Conservation (phyloP, 148 eudicot species). For the Oxyria digyna region DNA sequence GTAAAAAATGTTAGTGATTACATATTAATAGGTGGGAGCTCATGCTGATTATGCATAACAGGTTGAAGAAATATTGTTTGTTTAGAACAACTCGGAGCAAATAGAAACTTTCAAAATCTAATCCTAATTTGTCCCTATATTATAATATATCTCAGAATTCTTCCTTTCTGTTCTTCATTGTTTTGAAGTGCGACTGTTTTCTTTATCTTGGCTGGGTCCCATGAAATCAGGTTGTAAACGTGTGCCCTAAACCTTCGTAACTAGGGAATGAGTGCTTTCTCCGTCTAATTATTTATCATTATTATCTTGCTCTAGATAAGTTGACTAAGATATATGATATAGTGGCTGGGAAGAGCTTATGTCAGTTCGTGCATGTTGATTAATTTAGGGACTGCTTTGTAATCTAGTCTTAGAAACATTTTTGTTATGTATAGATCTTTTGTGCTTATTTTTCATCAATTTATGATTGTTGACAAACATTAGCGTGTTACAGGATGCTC, state of each 20-base stretch:
- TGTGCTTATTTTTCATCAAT: slow-evolving; percentile 8
- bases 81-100: too few species aligned
- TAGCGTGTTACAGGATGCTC: slow-evolving; percentile 20
- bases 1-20: not conserved
- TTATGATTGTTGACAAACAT: slow-evolving; percentile 5
- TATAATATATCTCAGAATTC: not conserved
- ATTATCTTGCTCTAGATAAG: too few species aligned
- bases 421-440: not conserved
- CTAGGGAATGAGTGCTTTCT: too few species aligned
- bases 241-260: too few species aligned
- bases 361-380: not conserved
- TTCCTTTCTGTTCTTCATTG: not conserved
- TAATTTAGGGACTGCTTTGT: not conserved
- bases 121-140: not conserved
- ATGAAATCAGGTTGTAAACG: too few species aligned
- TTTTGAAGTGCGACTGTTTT: not conserved
- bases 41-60: too few species aligned
- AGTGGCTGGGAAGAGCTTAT: not conserved
- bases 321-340: not conserved
- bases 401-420: not conserved
- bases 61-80: not conserved
- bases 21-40: too few species aligned
- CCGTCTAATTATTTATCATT: not conserved
- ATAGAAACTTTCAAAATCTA: not conserved
- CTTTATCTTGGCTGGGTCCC: not conserved